Evolutionary conservation across 176 grass and related monocot species (phyloP), one percentile per base, ranked within the genome.

Genomic region (Areca catechu): DNA sequence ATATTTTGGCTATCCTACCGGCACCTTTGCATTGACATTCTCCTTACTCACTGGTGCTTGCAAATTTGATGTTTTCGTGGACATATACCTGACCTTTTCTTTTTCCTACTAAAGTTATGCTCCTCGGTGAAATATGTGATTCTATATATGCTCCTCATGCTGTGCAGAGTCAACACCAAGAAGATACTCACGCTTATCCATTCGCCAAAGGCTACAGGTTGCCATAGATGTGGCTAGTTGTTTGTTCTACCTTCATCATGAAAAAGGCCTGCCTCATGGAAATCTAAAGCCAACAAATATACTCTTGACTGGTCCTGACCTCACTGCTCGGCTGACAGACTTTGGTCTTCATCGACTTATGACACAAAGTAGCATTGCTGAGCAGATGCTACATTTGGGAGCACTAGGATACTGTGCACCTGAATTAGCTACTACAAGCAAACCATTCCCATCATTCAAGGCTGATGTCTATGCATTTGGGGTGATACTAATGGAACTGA

Each of bases 271-370:
- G 4, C 78, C 93, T 62, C 87, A 92, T 30, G 93, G 93, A 53
- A 98, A 88, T 56, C 56, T 98, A 60, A 98, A 98, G 71, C 93
- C 93, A 21, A 85, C 84, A 22, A 98, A 98, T 75, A 77, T 98
- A 74, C 83, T 98, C 76, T 65, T 98, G 71, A 98, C 73, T 12
- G 88, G 84, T 53, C 88, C 93, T 49, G 83, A 92, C 60, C 93
- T 98, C 50, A 82, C 88, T 56, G 87, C 88, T 3, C 92, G 81
- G 76, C 61, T 98, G 71, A 83, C 83, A 21, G 93, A 98, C 61
- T 92, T 78, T 0, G 73, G 87, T 1, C 81, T 98, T 12, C 84
- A 98, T 49, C 79, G 88, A 48, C 89, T 98, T 49, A 92, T 88
- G 83, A 88, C 81, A 6, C 76, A 79, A 66, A 59, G 57, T 16